A percentile compares a stretch with the other conserved stretches of the same genome.
Evolutionary conservation across 1,284 basidiomycete species (phyloP).

Genomic region (Naganishia sp.): DNA sequence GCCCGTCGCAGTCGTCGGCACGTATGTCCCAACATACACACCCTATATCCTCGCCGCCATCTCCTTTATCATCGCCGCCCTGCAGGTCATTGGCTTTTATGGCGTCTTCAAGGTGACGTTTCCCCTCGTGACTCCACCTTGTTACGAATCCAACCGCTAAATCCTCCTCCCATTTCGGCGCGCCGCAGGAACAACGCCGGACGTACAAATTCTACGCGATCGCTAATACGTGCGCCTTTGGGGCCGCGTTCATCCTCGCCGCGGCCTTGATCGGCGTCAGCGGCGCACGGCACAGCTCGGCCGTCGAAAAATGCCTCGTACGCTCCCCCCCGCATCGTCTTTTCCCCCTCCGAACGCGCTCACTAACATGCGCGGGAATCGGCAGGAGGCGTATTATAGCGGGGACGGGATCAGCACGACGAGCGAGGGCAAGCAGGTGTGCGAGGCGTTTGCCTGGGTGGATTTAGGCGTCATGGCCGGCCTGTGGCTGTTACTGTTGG

Average conservation of each 20-base stretch:
- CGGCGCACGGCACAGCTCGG: slow-evolving; percentile 68
- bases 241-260: slow-evolving; percentile 70
- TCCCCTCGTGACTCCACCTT: not conserved
- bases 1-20: slow-evolving; percentile 70
- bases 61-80: slow-evolving; percentile 68
- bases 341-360: not conserved
- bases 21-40: slow-evolving; percentile 71
- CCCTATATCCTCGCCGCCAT: slow-evolving; percentile 71
- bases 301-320: slow-evolving; percentile 65
- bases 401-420: slow-evolving; percentile 43
- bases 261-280: slow-evolving; percentile 78
- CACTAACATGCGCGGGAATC: not conserved
- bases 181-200: slow-evolving; percentile 68
- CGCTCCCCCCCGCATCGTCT: slow-evolving; percentile 65
- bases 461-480: slow-evolving; percentile 87
- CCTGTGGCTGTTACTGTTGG: slow-evolving; percentile 73
- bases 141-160: too few relatives aligned
- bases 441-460: slow-evolving; percentile 85
- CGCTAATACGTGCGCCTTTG: slow-evolving; percentile 63
- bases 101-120: slow-evolving; percentile 70
- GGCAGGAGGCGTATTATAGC: slow-evolving; percentile 41
- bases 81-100: slow-evolving; percentile 78
- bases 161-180: not conserved
- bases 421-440: slow-evolving; percentile 66
- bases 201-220: slow-evolving; percentile 74